phyloP scores from a whole-genome alignment of 2,329 filamentous ascomycete genomes.

The Trichoderma sp. region DNA sequence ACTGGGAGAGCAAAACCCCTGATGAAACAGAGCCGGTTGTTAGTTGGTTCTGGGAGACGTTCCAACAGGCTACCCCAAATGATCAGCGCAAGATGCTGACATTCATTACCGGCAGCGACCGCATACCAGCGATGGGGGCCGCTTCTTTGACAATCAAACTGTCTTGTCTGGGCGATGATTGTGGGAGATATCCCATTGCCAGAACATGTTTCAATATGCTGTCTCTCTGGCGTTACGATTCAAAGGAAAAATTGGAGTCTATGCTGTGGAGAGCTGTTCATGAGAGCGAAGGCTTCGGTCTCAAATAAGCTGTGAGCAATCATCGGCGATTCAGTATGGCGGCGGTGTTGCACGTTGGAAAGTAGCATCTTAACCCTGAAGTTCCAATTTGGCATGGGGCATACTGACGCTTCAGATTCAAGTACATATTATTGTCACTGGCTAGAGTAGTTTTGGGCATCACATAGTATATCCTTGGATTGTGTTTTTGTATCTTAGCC shows the following conservation, averaged over 20 bases:
- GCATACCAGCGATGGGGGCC: constrained; percentile 85
- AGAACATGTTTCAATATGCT: constrained; percentile 90
- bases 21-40: constrained; percentile 67
- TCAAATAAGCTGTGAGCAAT: constrained; percentile 60
- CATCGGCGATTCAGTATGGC: background rate
- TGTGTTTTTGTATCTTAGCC: background rate
- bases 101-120: constrained; percentile 88
- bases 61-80: constrained; percentile 62
- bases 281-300: constrained; percentile 88
- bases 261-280: constrained; percentile 84
- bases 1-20: constrained; percentile 65
- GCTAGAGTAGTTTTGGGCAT: background rate
- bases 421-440: background rate
- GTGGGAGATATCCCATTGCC: constrained; percentile 76
- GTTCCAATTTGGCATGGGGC: background rate
- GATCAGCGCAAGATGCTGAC: constrained; percentile 78
- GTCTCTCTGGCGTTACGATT: constrained; percentile 71
- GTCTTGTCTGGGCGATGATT: constrained; percentile 73
- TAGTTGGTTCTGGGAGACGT: constrained; percentile 86
- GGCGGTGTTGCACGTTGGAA: background rate
- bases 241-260: constrained; percentile 65
- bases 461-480: constrained; percentile 2
- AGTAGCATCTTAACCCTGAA: background rate
- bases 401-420: background rate
- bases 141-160: constrained; percentile 77